phyloP scores from a whole-genome alignment of 768 basidiomycete species.

The Boletus reticulatus region DNA sequence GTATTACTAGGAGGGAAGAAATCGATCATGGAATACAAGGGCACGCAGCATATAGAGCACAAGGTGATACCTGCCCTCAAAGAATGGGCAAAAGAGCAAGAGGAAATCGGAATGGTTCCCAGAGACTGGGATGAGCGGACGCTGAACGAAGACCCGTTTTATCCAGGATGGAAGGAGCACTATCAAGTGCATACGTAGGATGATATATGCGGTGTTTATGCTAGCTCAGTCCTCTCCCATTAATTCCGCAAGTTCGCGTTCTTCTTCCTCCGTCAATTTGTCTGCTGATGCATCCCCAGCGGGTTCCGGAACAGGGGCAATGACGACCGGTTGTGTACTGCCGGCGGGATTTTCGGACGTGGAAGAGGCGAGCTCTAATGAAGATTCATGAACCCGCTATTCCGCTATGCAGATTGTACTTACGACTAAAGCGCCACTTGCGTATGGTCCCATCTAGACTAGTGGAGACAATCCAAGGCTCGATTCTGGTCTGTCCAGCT shows the following conservation, averaged over 20 bases:
- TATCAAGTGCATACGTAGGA: constrained; percentile 17
- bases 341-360: constrained; percentile 21
- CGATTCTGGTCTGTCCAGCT: constrained; percentile 49
- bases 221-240: constrained; percentile 40
- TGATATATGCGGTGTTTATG: neutral
- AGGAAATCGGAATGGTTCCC: constrained; percentile 44
- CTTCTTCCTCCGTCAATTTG: constrained; percentile 82
- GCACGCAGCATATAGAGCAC: constrained; percentile 40
- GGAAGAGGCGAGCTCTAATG: constrained; percentile 27
- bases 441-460: constrained; percentile 87
- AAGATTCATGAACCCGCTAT: neutral
- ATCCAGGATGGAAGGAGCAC: constrained; percentile 43
- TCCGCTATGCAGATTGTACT: neutral
- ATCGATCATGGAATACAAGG: constrained; percentile 44
- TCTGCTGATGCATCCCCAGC: constrained; percentile 28
- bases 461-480: constrained; percentile 80
- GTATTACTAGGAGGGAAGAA: constrained; percentile 40
- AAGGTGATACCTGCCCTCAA: constrained; percentile 44
- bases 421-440: constrained; percentile 77
- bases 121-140: constrained; percentile 49
- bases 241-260: constrained; percentile 82
- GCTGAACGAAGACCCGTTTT: constrained; percentile 50
- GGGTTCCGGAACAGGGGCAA: constrained; percentile 29
- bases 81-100: constrained; percentile 48
- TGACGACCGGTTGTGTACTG: constrained; percentile 13